Base-by-base conservation (phyloP, 164 flowering plant genomes). In the Berberis vulgaris region DNA sequence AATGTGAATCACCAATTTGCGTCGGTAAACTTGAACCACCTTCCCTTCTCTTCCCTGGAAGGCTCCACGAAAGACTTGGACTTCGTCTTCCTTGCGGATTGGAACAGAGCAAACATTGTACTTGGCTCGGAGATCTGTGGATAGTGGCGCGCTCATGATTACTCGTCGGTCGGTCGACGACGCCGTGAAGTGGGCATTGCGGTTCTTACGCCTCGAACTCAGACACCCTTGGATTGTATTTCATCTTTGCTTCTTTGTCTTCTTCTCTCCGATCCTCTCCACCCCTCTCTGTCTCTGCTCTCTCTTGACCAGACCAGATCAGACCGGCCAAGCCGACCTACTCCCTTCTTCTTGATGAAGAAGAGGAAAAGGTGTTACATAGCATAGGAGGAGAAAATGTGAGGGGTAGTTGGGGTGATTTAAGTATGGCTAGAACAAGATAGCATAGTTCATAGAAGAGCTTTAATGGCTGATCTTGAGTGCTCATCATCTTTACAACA, bases 21-120 rank as follows among this genome's bases (percentile, higher is more conserved):
- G 57, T 6, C 73, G 72, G 59, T 74, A 74, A 8, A 74, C 77
- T 42, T 70, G 74, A 4, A 70, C 68, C 3, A 74, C 70, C 62
- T 74, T 74, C 3, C 74, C 74, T 50, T 74, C 77, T 41, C 77
- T 47, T 10, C 77, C 77, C 49, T 74, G 70, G 69, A 43, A 74
- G 42, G 77, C 67, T 4, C 77, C 74, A 26, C 77, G 59, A 1
- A 67, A 74, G 8, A 74, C 74, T 67, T 70, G 77, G 7, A 74
- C 74, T 61, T 74, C 77, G 62, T 74, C 77, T 64, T 74, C 77
- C 61, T 74, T 74, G 6, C 74, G 46, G 7, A 74, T 68, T 3
- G 77, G 77, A 2, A 74, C 68, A 1, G 77, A 71, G 11, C 68
- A 40, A 0, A 73, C 73, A 56, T 65, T 73, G 69, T 73, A 69